Evolutionary conservation across 495 filamentous ascomycete species (phyloP).

Genomic region (Astrothelium subdiscretum): DNA sequence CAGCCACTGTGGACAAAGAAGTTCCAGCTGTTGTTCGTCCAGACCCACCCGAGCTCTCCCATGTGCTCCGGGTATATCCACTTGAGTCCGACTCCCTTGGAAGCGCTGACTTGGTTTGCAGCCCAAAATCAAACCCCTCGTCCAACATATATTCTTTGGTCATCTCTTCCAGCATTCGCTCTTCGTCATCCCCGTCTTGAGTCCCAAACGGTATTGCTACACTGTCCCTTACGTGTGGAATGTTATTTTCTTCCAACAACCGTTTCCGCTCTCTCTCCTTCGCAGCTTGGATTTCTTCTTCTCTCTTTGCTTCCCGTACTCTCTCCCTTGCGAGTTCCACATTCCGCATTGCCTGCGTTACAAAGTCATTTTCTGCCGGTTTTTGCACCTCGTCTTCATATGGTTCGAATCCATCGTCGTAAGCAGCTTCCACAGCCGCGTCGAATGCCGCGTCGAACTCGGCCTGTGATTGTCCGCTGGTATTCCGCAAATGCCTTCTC

Average conservation of each 20-base stretch:
- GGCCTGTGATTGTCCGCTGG: slow-evolving; percentile 71
- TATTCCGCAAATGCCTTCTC: slow-evolving; percentile 50
- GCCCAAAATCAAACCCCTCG: slow-evolving; percentile 63
- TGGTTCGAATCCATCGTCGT: slow-evolving; percentile 83
- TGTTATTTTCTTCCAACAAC: slow-evolving; percentile 19
- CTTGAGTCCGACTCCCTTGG: slow-evolving; percentile 86
- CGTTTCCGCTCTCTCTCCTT: slow-evolving; percentile 35
- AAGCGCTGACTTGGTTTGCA: slow-evolving; percentile 60
- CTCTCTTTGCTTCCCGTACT: slow-evolving; percentile 65
- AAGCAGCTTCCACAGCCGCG: slow-evolving; percentile 91
- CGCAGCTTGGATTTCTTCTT: slow-evolving; percentile 48
- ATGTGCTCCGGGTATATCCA: slow-evolving; percentile 69
- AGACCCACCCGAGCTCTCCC: slow-evolving; percentile 76
- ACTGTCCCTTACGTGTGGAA: slow-evolving; percentile 6
- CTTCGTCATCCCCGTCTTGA: slow-evolving; percentile 49
- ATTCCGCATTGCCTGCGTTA: slow-evolving; percentile 31
- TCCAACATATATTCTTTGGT: slow-evolving; percentile 78
- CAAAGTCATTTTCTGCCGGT: neutral
- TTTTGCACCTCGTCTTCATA: slow-evolving; percentile 36
- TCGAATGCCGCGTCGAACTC: slow-evolving; percentile 94
- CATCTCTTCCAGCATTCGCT: slow-evolving; percentile 86
- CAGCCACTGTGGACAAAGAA: slow-evolving; percentile 64
- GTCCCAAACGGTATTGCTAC: slow-evolving; percentile 13
- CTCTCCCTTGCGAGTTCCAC: slow-evolving; percentile 70
- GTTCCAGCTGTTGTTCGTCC: slow-evolving; percentile 64